Evolutionary conservation across 192 early-diverging fungal species (phyloP).

Genomic region (Coemansia furcata): DNA sequence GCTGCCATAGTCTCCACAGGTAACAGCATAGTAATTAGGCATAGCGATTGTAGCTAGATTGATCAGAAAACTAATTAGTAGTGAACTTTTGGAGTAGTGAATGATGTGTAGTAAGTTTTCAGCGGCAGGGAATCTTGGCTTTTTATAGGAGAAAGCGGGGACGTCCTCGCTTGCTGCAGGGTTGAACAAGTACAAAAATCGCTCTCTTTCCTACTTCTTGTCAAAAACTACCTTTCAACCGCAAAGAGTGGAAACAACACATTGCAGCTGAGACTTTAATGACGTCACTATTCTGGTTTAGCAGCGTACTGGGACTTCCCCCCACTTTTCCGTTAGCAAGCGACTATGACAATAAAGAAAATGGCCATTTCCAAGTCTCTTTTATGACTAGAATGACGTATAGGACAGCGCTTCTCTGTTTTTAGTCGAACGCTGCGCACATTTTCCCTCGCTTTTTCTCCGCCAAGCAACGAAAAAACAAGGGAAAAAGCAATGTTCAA

Average conservation of each 20-base stretch:
- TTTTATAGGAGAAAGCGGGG: neutral
- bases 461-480: too few species aligned
- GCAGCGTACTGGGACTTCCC: too few species aligned
- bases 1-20: neutral
- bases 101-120: neutral
- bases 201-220: neutral
- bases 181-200: neutral
- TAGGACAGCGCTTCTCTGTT: too few species aligned
- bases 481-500: neutral
- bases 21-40: neutral
- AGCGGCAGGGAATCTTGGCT: neutral
- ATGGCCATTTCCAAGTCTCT: too few species aligned
- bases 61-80: neutral
- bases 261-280: neutral
- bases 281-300: too few species aligned
- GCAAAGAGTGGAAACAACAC: neutral
- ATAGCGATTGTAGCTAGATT: neutral
- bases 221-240: neutral
- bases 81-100: neutral
- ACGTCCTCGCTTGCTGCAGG: neutral
- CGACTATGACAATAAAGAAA: too few species aligned
- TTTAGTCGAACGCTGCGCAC: too few species aligned
- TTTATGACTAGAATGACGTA: too few species aligned
- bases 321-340: too few species aligned
- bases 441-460: too few species aligned